Base-by-base conservation (phyloP, 305 asterid species). In the Plantago coronopus region DNA sequence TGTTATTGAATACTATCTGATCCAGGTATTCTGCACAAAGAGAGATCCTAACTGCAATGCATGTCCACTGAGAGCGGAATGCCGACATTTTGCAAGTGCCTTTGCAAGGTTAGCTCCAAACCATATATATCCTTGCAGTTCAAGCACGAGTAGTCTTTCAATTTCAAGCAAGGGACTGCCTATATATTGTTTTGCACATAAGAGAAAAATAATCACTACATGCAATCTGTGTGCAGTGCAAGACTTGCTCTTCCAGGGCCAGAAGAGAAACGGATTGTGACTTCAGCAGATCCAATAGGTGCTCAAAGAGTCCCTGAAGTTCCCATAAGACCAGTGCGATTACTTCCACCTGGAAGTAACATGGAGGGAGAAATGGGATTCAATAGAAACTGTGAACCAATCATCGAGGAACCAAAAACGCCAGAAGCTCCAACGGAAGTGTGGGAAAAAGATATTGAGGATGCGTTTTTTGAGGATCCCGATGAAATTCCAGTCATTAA, bases 41-140 rank as follows among this genome's bases (percentile, higher is more conserved):
- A 80, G 76, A 70, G 83, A 84, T 17, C 99, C 99, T 29, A 93
- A 93, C 64, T 93, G 99, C 76, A 93, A 93, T 60, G 97, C 89
- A 22, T 93, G 99, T 73, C 98, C 99, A 65, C 69, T 93, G 94
- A 78, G 88, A 73, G 87, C 75, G 45, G 97, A 93, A 57, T 93
- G 99, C 78, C 83, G 99, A 71, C 99, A 93, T 75, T 93, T 87
- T 56, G 97, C 99, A 50, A 89, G 97, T 69, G 94, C 99, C 65
- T 89, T 79, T 69, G 96, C 99, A 67, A 89, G 96, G 99, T 93
- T 53, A 72, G 72, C 56, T 74, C 73, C 67, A 60, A 63, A 45
- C 19, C 34, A 15, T 59, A 5, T 27, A 18, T 20, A 56, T 57
- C 12, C 15, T 8, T 38, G 12, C 38, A 31, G 7, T 31, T 31